A percentile compares a stretch with the other conserved stretches of the same genome.
phyloP scores from a whole-genome alignment of 257 asterid genomes.

The Dorcoceras hygrometricum region DNA sequence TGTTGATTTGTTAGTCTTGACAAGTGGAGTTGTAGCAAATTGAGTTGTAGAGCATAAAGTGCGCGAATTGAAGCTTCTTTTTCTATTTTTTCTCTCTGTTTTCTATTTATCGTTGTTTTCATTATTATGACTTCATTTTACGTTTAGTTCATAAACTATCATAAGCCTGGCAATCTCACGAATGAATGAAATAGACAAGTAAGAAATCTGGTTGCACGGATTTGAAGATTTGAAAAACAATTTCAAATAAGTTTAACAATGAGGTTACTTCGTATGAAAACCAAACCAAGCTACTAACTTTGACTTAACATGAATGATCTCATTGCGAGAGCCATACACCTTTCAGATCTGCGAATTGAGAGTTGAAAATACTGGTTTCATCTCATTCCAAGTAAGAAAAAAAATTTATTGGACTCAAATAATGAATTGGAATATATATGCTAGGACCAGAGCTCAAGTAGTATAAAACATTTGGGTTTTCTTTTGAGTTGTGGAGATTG shows the following conservation, averaged over 20 bases:
- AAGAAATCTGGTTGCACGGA: conserved; percentile 14
- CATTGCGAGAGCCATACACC: not conserved
- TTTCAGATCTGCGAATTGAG: not conserved
- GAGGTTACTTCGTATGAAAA: conserved; percentile 13
- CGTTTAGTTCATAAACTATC: conserved; percentile 9
- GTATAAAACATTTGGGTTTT: not conserved
- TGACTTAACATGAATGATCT: not conserved
- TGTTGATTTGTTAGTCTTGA: conserved; percentile 29
- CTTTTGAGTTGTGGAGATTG: not conserved
- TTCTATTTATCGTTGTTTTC: not conserved
- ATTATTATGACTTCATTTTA: not conserved
- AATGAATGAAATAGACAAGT: conserved; percentile 16
- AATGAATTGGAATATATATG: conserved; percentile 19
- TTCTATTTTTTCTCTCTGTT: not conserved
- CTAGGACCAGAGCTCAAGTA: not conserved
- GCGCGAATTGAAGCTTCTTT: conserved; percentile 22
- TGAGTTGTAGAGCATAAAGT: conserved; percentile 33
- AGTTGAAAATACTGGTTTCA: conserved; percentile 11
- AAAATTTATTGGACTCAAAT: conserved; percentile 12
- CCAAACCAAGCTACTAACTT: conserved; percentile 20
- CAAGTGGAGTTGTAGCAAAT: conserved; percentile 24
- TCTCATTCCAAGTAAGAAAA: conserved; percentile 9
- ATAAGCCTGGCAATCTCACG: conserved; percentile 23
- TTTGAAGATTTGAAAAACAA: conserved; percentile 9
- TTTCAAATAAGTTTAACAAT: conserved; percentile 11